Base-by-base conservation (phyloP, 139 green algal genomes). In the Volvox africanus region DNA sequence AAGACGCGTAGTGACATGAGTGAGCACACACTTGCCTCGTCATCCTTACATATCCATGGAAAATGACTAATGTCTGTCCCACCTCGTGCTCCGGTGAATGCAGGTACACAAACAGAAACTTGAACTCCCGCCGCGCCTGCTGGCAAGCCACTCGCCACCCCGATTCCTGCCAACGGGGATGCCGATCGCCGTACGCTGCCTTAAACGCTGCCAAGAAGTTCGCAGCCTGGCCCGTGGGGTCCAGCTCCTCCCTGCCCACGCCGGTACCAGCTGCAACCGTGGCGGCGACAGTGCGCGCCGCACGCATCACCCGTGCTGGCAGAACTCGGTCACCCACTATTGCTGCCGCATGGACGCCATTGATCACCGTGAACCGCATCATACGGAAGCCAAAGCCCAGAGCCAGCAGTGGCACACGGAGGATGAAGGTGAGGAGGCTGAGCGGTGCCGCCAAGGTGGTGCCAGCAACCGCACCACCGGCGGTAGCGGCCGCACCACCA, bases 31-130 rank as follows among this genome's bases (percentile, higher is more conserved):
- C 44, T 55, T 9, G 44, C 44, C 44, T 55, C 44, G 44, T 55
- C 44, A 55, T 55, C 44, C 44, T 55, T 55, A 55, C 9, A 55
- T 5, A 55, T 55, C 9, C 44, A 55, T 14, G 44, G 5, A 55
- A 55, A 5, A 14, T 9, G 44, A 5, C 44, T 9, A 55, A 55
- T 55, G 44, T 9, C 44, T 9, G 9, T 9, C 44, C 44, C 55
- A 97, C 95, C 89, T 97, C 91, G 89, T 98, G 97, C 37, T 95
- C 69, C 22, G 94, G 91, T 0, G 94, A 91, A 55, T 98, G 97
- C 26, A 98, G 93, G 94, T 98, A 98, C 18, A 96, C 96, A 30
- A 97, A 94, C 65, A 98, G 92, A 76, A 98, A 98, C 62, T 95
- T 96, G 91, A 93, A 96, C 81, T 98, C 91, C 11, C 37, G 30